Conservation (phyloP, 2,329 filamentous ascomycete genomes). For the Aspergillus oerlinghausenensis region DNA sequence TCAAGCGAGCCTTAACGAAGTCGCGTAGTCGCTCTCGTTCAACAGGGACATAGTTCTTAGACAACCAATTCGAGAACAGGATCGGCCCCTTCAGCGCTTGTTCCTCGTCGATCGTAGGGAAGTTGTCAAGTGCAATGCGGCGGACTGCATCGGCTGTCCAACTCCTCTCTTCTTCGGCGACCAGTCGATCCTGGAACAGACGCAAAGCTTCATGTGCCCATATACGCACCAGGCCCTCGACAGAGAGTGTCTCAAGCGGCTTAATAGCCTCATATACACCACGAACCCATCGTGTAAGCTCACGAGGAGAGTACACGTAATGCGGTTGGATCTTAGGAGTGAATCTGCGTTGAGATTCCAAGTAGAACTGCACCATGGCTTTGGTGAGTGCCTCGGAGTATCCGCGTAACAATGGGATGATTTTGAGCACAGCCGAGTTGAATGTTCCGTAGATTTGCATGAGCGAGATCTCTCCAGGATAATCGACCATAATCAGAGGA, state of each 20-base stretch:
- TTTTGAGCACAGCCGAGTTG: constrained; percentile 93
- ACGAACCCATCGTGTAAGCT: constrained; percentile 94
- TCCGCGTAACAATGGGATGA: constrained; percentile 88
- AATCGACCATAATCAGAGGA: constrained; percentile 99
- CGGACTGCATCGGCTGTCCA: constrained; percentile 91
- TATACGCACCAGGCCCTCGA: constrained; percentile 91
- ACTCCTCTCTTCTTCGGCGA: constrained; percentile 85
- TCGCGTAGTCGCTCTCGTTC: constrained; percentile 92
- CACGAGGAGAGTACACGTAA: constrained; percentile 98
- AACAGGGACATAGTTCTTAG: constrained; percentile 96
- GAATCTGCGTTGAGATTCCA: constrained; percentile 90
- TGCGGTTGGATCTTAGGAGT: constrained; percentile 96
- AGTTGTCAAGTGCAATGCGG: constrained; percentile 81
- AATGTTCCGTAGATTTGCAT: constrained; percentile 98
- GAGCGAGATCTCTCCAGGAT: constrained; percentile 90
- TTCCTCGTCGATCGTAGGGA: constrained; percentile 90
- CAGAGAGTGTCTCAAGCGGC: constrained; percentile 77
- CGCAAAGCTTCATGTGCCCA: constrained; percentile 97
- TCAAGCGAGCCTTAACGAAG: constrained; percentile 93
- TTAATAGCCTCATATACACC: constrained; percentile 96
- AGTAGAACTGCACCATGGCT: constrained; percentile 95
- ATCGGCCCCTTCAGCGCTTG: constrained; percentile 89
- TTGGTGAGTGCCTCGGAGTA: constrained; percentile 92
- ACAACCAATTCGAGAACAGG: constrained; percentile 98
- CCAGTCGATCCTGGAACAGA: constrained; percentile 94